Evolutionary conservation across 2,329 filamentous ascomycete genomes (phyloP).

Genomic region (Xylaria sp.): DNA sequence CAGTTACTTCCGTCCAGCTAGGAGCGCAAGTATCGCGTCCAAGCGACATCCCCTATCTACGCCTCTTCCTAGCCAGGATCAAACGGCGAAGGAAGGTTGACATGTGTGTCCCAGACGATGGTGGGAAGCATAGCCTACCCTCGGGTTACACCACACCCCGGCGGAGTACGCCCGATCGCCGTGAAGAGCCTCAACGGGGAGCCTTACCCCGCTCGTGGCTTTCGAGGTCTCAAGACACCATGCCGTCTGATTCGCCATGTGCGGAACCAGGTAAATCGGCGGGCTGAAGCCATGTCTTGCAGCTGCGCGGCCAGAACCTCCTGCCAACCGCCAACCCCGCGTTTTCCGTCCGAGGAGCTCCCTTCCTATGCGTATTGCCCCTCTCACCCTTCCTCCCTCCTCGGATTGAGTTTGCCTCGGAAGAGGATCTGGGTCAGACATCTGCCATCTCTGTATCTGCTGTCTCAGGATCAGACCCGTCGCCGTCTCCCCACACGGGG

Average conservation of each 20-base stretch:
- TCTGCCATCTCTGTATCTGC: slow-evolving; percentile 7
- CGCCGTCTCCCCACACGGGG: slow-evolving; percentile 61
- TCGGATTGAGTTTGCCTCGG: not conserved
- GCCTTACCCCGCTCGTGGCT: slow-evolving; percentile 37
- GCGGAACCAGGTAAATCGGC: not conserved
- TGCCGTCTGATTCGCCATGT: slow-evolving; percentile 24
- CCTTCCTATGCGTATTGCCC: not conserved
- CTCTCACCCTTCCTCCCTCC: not conserved
- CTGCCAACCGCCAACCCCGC: not conserved
- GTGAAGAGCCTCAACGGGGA: slow-evolving; percentile 30
- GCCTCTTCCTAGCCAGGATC: not conserved
- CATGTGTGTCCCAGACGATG: not conserved
- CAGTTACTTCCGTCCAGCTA: slow-evolving; percentile 9
- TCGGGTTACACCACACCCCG: not conserved
- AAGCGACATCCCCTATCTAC: not conserved
- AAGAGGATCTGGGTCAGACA: not conserved
- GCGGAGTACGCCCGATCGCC: slow-evolving; percentile 11
- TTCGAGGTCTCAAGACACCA: not conserved
- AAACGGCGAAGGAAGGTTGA: not conserved
- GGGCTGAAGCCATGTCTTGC: slow-evolving; percentile 24
- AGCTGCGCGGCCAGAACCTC: not conserved
- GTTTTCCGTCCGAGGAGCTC: not conserved
- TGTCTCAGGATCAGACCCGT: not conserved
- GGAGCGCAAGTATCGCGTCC: slow-evolving; percentile 1
- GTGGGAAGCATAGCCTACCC: not conserved